Base-by-base conservation (phyloP, 2,329 filamentous ascomycete genomes). In the Ceratocystis papillata region DNA sequence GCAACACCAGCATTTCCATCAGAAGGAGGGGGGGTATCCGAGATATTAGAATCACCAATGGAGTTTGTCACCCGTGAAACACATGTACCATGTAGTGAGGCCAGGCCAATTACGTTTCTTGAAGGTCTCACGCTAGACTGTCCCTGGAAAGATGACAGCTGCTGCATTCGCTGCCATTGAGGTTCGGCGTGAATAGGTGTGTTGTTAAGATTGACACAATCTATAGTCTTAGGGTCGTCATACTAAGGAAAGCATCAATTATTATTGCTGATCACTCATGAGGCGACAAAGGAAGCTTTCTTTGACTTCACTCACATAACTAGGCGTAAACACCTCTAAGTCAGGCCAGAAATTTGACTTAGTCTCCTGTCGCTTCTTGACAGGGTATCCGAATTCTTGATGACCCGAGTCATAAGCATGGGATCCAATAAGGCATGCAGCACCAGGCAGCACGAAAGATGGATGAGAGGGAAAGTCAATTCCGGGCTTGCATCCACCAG, bases 381-480 rank as follows among this genome's bases (percentile, higher is more conserved):
- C 30, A 7, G 28, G 55, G 33, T 59, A 37, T 20, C 4, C 28
- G 25, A 59, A 37, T 17, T 8, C 55, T 33, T n/a, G 4, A n/a
- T 33, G 5, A 2, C 28, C 37, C 37, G 12, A 4, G 10, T 41
- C 55, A 59, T n/a, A n/a, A 25, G 17, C 12, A 20, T 30, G 28
- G 17, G 12, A 10, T 15, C 28, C 55, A 59, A 20, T 37, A 10
- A 37, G 22, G 15, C 55, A 59, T 37, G 55, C 30, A 25, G 28
- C 15, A 17, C 28, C 17, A 8, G 28, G 17, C 12, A 6, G 55
- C 2, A 17, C 25, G n/a, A 59, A 28, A 37, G 30, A 59, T 33
- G 55, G 55, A 37, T 59, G 55, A 37, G 55, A 59, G 2, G 55
- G 28, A 37, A 59, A 59, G 28, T 59, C 28, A 30, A n/a, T 5